These are phyloP conservation scores for Pythium phragmitis DNA, from an alignment of 352 stramenopile species.

Conservation along the genomic window DNA sequence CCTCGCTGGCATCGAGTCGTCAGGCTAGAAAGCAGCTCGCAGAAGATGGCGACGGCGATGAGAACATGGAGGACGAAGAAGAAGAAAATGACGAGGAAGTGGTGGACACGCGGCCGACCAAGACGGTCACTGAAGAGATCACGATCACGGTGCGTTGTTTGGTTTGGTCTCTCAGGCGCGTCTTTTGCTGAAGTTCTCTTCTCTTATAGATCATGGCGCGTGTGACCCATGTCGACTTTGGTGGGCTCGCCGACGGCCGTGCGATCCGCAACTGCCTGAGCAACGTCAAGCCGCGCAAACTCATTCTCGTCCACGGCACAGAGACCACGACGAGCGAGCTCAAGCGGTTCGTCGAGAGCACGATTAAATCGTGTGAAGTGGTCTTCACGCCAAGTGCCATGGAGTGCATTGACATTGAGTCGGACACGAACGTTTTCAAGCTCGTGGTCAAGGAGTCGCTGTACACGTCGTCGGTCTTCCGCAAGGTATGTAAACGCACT, in stretches of 20 bases:
- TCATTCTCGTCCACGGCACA: slow-evolving; percentile 86
- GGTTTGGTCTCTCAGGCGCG: background rate
- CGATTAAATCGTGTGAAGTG: slow-evolving; percentile 81
- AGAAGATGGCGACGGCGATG: slow-evolving; percentile 58
- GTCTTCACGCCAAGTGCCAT: slow-evolving; percentile 86
- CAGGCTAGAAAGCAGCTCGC: slow-evolving; percentile 63
- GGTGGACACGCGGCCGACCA: slow-evolving; percentile 72
- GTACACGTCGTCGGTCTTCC: slow-evolving; percentile 81
- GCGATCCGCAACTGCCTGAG: slow-evolving; percentile 87
- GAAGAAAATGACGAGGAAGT: slow-evolving; percentile 34
- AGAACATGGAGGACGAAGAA: slow-evolving; percentile 70
- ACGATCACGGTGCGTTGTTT: slow-evolving; percentile 46
- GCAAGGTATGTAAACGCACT: slow-evolving; percentile 49
- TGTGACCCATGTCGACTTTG: slow-evolving; percentile 83
- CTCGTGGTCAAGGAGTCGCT: slow-evolving; percentile 84
- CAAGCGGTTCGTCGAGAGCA: slow-evolving; percentile 81
- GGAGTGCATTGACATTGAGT: slow-evolving; percentile 91
- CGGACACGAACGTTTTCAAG: slow-evolving; percentile 90
- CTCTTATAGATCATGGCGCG: slow-evolving; percentile 60
- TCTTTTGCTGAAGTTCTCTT: background rate
- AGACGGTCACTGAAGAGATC: slow-evolving; percentile 73
- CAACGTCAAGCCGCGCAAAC: slow-evolving; percentile 88
- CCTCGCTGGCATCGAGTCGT: slow-evolving; percentile 56
- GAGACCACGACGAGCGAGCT: slow-evolving; percentile 77
- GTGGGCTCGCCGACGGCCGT: slow-evolving; percentile 76